Evolutionary conservation across 495 filamentous ascomycete species (phyloP).

Genomic region (Tricharina praecox): DNA sequence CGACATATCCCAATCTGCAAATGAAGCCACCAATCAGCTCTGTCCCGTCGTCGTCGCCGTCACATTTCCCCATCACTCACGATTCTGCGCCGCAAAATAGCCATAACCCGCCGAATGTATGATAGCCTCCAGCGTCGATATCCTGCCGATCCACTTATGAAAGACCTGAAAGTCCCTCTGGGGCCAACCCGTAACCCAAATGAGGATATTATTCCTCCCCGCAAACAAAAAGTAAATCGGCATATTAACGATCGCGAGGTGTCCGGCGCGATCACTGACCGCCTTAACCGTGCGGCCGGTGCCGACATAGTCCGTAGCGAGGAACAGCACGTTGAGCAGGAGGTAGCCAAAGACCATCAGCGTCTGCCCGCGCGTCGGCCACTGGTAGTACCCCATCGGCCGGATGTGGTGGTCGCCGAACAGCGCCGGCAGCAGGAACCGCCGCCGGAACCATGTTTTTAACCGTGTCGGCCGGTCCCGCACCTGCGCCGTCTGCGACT

Average conservation of each 20-base stretch:
- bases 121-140: constrained; percentile 36
- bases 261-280: constrained; percentile 36
- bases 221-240: constrained; percentile 37
- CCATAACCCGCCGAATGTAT: constrained; percentile 31
- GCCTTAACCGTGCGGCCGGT: constrained; percentile 23
- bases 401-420: constrained; percentile 19
- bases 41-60: too few relatives aligned
- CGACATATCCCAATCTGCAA: constrained; percentile 1
- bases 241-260: constrained; percentile 36
- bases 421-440: constrained; percentile 14
- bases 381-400: constrained; percentile 23
- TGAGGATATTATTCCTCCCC: constrained; percentile 39
- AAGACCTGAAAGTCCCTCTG: constrained; percentile 39
- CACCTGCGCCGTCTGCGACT: not conserved
- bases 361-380: constrained; percentile 22
- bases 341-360: constrained; percentile 19
- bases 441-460: constrained; percentile 3
- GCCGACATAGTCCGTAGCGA: constrained; percentile 9
- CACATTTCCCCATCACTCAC: too few relatives aligned
- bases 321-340: constrained; percentile 21
- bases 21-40: too few relatives aligned
- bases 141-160: constrained; percentile 40
- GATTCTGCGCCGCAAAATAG: constrained; percentile 2
- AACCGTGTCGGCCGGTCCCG: not conserved
- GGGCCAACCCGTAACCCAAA: constrained; percentile 40